Base-by-base conservation (phyloP, 768 basidiomycete genomes). In the Pleurotus eryngii region DNA sequence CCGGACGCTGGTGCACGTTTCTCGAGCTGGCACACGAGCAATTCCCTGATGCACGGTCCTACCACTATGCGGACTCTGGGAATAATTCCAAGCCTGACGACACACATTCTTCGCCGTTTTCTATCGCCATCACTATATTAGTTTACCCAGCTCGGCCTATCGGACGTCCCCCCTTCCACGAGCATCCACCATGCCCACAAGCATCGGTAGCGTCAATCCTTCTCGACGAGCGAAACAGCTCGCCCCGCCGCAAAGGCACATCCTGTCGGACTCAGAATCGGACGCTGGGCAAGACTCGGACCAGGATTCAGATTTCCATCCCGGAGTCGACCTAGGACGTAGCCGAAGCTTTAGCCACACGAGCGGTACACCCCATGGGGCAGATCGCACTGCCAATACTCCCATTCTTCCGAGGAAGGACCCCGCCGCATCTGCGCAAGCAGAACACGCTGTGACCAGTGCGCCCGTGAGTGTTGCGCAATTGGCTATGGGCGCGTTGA, bases 141-240 rank as follows among this genome's bases (percentile, higher is more conserved):
- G 38, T 54, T 12, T 35, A 20, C 40, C 24, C 49, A n/a, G 27
- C 17, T 35, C 50, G 24, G 12, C 39, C 42, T 37, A 12, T 17
- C 20, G 27, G 17, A n/a, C 18, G 35, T 46, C 40, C 17, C 55
- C 45, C n/a, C 15, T 26, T 17, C 43, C 6, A 12, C 46, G 17
- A 26, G 45, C 26, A 30, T 14, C 55, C 51, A 24, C 39, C 40
- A 58, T 55, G 38, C 7, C n/a, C 7, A 30, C 7, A 27, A 45
- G 26, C 27, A 43, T 14, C 39, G 72, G 68, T 5, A 72, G 70
- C 62, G 71, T 68, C 46, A 76, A 76, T 46, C 76, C 74, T 22
- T 59, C 74, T 39, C 65, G 76, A 27, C 74, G 74, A 18, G 74
- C 71, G 8, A 77, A 77, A 60, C 72, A 71, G 17, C 37, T 26